phyloP scores from a whole-genome alignment of 2,329 filamentous ascomycete species.

The Neophaeococcomyces aloes region DNA sequence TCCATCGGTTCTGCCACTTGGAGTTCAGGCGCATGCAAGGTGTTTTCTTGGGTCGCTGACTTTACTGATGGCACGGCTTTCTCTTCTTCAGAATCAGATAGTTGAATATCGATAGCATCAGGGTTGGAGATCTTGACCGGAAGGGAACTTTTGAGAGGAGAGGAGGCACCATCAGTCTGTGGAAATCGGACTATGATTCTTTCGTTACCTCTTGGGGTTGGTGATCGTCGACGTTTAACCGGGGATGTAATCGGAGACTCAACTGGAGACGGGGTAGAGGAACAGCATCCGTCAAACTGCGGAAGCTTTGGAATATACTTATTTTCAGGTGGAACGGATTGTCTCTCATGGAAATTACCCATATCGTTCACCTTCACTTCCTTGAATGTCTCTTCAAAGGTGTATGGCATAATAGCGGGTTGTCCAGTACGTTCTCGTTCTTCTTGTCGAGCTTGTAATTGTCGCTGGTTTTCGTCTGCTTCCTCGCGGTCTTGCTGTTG shows the following conservation, averaged over 20 bases:
- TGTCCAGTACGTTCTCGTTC: slow-evolving; percentile 12
- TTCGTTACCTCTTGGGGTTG: background rate
- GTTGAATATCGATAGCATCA: slow-evolving; percentile 13
- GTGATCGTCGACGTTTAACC: slow-evolving; percentile 8
- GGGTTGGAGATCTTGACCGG: slow-evolving; percentile 13
- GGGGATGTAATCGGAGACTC: slow-evolving; percentile 12
- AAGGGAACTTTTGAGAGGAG: slow-evolving; percentile 2
- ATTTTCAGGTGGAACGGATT: background rate
- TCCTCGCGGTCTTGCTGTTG: slow-evolving; percentile 27
- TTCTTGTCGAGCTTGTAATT: slow-evolving; percentile 17
- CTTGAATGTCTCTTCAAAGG: slow-evolving; percentile 30
- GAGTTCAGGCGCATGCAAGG: background rate
- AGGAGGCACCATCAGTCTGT: slow-evolving; percentile 7
- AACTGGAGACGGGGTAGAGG: slow-evolving; percentile 11
- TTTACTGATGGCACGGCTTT: background rate
- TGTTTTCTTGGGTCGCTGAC: too few relatives aligned
- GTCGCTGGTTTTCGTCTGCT: slow-evolving; percentile 23
- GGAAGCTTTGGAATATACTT: slow-evolving; percentile 8
- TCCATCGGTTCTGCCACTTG: background rate
- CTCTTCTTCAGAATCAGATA: slow-evolving; percentile 9
- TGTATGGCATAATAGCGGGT: slow-evolving; percentile 15
- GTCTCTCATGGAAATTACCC: background rate
- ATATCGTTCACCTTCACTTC: slow-evolving; percentile 27
- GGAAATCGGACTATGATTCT: background rate
- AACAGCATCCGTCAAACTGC: slow-evolving; percentile 16